Evolutionary conservation across 139 green algal species (phyloP), one percentile per base, ranked within the genome.

Genomic region (Volvox africanus): DNA sequence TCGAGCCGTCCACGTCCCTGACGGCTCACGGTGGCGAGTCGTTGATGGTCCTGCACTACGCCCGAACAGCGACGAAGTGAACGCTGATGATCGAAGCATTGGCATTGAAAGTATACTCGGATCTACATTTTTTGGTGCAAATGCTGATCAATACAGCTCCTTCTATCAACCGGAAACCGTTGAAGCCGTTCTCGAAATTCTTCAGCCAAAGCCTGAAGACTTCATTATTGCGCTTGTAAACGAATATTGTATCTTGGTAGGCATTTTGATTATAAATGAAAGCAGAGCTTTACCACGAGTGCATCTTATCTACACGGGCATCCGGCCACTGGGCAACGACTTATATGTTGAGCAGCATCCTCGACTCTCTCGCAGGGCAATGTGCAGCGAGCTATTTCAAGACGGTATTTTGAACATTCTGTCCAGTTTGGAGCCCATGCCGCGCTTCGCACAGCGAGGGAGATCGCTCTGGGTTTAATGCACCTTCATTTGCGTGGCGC

Each of bases 401-500:
- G 28, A 30, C 30, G 32, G 16, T 86, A 62, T 32, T 61, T 55
- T 35, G 5, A 21, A 33, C 55, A 30, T 36, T 26, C 21, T 24
- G 2, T 9, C 65, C 65, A 30, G 65, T 28, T 69, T 1, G 83
- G 28, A 0, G 18, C 32, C 24, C 83, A 68, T 18, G 83, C 83
- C 19, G 67, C 67, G 19, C 33, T 88, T 26, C 11, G 65, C 67
- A 88, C 83, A 0, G 67, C 67, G 20, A 67, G 83, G 13, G 83
- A 88, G 83, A 68, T 67, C 1, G 83, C 83, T 13, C 35, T 80
- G 83, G 83, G 67, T 26, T 22, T 88, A 17, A 11, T 68, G 67
- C 67, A 67, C 83, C 36, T 88, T 33, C 83, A 88, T 65, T 21
- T 35, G 3, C 18, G 12, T 26, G 83, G 65, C 22, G 22, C 65